Evolutionary conservation across 768 basidiomycete genomes (phyloP).

Genomic region (Suillus sp.): DNA sequence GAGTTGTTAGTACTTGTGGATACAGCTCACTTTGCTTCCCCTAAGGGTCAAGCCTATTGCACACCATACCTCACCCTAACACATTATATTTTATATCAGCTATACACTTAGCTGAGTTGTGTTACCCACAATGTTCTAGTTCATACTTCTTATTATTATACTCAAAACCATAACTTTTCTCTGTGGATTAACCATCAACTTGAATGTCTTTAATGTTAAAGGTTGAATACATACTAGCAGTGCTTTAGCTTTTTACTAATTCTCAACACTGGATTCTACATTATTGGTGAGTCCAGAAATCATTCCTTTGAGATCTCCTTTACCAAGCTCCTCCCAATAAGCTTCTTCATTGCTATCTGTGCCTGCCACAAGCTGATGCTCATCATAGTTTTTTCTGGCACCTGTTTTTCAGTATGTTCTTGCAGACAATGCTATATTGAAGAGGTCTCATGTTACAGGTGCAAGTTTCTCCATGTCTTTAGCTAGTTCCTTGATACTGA

Average conservation of each 20-base stretch:
- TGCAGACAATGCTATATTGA: not conserved
- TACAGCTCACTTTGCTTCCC: no score
- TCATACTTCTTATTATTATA: constrained; percentile 31
- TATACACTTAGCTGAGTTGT: no score
- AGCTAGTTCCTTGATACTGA: not conserved
- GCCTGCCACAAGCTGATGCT: constrained; percentile 17
- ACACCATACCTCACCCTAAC: no score
- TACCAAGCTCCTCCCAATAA: constrained; percentile 1
- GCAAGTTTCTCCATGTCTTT: not conserved
- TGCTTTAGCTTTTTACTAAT: not conserved
- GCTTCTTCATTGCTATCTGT: not conserved
- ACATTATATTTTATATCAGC: no score
- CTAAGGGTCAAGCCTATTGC: no score
- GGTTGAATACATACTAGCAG: not conserved
- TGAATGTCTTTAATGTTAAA: not conserved
- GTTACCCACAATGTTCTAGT: no score
- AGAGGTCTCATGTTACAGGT: constrained; percentile 1
- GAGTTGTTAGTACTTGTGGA: no score
- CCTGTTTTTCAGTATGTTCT: constrained; percentile 13
- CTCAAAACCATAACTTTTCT: not conserved
- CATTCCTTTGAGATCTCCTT: not conserved
- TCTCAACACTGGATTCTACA: not conserved
- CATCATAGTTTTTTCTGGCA: constrained; percentile 16
- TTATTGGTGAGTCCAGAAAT: not conserved
- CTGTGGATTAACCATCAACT: not conserved